These are phyloP conservation scores for Rhodotorula mucilaginosa DNA, from an alignment of 1,284 basidiomycete species.

Conservation along the genomic window DNA sequence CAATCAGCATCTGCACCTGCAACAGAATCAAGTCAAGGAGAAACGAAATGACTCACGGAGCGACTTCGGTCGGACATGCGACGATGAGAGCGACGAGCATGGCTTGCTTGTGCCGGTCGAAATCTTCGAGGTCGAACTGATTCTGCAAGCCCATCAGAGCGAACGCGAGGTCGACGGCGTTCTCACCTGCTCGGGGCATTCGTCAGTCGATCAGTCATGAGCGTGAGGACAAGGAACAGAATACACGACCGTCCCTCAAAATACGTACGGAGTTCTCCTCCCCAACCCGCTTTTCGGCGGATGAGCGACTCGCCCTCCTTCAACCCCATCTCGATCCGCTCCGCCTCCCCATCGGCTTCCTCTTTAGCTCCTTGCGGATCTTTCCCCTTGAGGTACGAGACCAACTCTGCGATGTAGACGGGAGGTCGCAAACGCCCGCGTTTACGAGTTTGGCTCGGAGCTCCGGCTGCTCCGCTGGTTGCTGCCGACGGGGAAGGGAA, in stretches of 20 bases:
- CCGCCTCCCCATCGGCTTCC: constrained; percentile 66
- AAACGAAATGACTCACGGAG: constrained; percentile 61
- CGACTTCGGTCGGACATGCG: constrained; percentile 70
- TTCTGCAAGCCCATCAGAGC: constrained; percentile 73
- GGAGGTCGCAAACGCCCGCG: constrained; percentile 43
- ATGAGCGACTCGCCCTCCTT: constrained; percentile 75
- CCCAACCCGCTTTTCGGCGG: constrained; percentile 73
- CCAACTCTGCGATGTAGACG: constrained; percentile 50
- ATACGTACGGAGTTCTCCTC: constrained; percentile 70
- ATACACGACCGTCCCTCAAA: too few species aligned
- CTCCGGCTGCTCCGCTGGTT: background rate
- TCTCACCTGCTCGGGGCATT: constrained; percentile 63
- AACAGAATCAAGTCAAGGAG: too few species aligned
- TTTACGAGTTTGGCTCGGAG: constrained; percentile 29
- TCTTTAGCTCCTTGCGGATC: constrained; percentile 52
- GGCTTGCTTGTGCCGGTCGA: constrained; percentile 72
- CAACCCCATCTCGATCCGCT: constrained; percentile 73
- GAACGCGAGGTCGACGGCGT: constrained; percentile 75
- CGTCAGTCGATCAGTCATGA: background rate
- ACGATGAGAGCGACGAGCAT: constrained; percentile 75
- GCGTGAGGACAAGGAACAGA: background rate
- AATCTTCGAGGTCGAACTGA: constrained; percentile 74
- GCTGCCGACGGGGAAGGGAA: constrained; percentile 17
- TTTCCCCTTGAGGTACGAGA: constrained; percentile 44
- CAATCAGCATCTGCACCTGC: too few species aligned